phyloP scores from a whole-genome alignment of 106 monocot species.

The Allium sativum region DNA sequence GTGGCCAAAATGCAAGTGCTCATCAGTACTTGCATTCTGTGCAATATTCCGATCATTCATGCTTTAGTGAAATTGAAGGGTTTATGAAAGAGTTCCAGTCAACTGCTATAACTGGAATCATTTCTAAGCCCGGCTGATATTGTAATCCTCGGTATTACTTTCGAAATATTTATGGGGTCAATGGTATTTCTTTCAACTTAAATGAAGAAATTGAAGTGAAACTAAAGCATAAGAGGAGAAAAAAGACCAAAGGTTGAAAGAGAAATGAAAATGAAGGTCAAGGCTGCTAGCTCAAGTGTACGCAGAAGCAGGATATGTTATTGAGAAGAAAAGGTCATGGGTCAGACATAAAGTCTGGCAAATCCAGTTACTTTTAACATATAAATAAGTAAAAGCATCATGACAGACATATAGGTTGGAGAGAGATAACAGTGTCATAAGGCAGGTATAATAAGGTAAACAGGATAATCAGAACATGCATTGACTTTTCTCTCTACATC shows the following conservation, averaged over 20 bases:
- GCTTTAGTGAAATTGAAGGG: slow-evolving; percentile 51
- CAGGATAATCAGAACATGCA: too few relatives aligned
- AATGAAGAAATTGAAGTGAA: background rate
- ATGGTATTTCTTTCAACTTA: background rate
- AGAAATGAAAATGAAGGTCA: slow-evolving; percentile 8
- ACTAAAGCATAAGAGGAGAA: slow-evolving; percentile 7
- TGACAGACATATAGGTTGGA: too few relatives aligned
- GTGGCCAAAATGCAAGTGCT: background rate
- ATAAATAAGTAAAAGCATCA: too few relatives aligned
- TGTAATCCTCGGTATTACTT: slow-evolving; percentile 55
- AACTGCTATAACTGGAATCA: slow-evolving; percentile 33
- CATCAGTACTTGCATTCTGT: slow-evolving; percentile 32
- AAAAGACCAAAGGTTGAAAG: slow-evolving; percentile 12
- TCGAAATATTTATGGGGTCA: slow-evolving; percentile 17
- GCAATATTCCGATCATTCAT: slow-evolving; percentile 61
- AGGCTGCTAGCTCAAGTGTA: slow-evolving; percentile 4
- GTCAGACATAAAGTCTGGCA: too few relatives aligned
- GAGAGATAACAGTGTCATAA: too few relatives aligned
- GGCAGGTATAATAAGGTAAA: too few relatives aligned
- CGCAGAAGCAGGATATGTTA: slow-evolving; percentile 28
- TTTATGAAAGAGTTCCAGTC: slow-evolving; percentile 43
- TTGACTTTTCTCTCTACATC: too few relatives aligned
- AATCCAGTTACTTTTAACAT: too few relatives aligned
- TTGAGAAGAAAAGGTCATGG: slow-evolving; percentile 31
- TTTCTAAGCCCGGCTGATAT: slow-evolving; percentile 44